Evolutionary conservation across 306 rosid species (phyloP).

Genomic region (Myrica gale): DNA sequence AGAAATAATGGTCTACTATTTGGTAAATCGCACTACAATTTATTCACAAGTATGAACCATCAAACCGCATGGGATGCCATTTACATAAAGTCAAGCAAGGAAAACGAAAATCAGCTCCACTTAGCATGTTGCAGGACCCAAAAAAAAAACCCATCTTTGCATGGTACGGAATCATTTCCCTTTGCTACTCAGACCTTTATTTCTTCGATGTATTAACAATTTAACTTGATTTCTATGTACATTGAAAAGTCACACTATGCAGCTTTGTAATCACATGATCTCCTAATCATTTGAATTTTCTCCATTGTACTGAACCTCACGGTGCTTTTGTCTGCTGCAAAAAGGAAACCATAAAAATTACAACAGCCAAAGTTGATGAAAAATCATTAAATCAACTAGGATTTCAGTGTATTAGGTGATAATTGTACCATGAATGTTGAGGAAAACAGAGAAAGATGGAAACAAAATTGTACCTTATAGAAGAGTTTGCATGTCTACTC

Average conservation of each 20-base stretch:
- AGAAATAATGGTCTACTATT: background rate
- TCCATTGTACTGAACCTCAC: constrained; percentile 37
- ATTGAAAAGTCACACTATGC: constrained; percentile 35
- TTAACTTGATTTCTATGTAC: constrained; percentile 36
- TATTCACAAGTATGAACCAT: constrained; percentile 10
- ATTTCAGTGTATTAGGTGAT: background rate
- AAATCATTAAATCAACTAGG: background rate
- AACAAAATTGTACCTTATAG: constrained; percentile 43
- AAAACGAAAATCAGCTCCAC: constrained; percentile 24
- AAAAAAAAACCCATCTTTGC: background rate
- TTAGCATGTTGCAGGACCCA: too few species aligned
- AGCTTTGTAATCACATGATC: constrained; percentile 21
- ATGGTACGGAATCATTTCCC: constrained; percentile 31
- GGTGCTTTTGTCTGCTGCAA: constrained; percentile 53
- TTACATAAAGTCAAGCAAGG: constrained; percentile 28
- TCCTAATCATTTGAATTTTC: constrained; percentile 23
- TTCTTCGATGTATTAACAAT: constrained; percentile 27
- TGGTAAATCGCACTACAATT: background rate
- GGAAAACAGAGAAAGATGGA: background rate
- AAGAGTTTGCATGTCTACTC: constrained; percentile 45
- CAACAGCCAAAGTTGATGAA: background rate
- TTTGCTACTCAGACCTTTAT: constrained; percentile 37
- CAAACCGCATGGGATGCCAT: constrained; percentile 22
- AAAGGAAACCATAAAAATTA: constrained; percentile 21
- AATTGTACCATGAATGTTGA: background rate